Conservation (phyloP, 2,329 filamentous ascomycete species). For the Sclerotinia subarctica region DNA sequence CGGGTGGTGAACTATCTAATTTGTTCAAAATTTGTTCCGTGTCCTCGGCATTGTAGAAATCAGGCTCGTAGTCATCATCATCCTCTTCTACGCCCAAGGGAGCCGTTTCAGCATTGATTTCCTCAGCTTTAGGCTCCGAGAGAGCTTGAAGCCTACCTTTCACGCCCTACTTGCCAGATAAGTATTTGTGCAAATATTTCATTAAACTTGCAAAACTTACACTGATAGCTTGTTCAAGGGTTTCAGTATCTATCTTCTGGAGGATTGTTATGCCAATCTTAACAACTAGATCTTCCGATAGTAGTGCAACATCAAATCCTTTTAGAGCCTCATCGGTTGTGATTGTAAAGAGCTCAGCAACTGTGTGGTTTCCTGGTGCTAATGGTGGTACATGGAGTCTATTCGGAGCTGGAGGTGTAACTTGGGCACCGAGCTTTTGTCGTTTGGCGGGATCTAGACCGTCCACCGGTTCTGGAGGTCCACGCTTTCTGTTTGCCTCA, state of each 20-base stretch:
- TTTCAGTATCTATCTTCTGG: constrained; percentile 63
- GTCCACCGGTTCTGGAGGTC: constrained; percentile 66
- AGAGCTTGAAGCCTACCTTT: constrained; percentile 46
- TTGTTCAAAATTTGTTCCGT: constrained; percentile 76
- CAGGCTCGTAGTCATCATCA: constrained; percentile 90
- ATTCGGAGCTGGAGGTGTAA: constrained; percentile 31
- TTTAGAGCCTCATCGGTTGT: constrained; percentile 71
- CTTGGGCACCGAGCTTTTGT: constrained; percentile 62
- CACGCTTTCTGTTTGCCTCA: constrained; percentile 74
- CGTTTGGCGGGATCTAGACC: constrained; percentile 76
- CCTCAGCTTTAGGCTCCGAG: constrained; percentile 27
- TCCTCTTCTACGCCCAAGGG: constrained; percentile 68
- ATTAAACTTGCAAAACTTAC: constrained; percentile 45
- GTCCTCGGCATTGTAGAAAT: constrained; percentile 70
- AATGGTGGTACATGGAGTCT: constrained; percentile 57
- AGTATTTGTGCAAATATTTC: constrained; percentile 16
- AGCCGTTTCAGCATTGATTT: constrained; percentile 56
- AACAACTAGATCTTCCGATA: constrained; percentile 72
- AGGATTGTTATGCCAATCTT: constrained; percentile 81
- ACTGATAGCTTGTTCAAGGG: constrained; percentile 70
- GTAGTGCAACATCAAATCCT: constrained; percentile 76
- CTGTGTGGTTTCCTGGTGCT: constrained; percentile 70
- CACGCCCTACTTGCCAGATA: constrained; percentile 44
- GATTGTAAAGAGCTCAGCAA: constrained; percentile 83
- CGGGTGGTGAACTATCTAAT: constrained; percentile 65